phyloP scores from a whole-genome alignment of 2,329 filamentous ascomycete species.

The Fusarium equiseti region DNA sequence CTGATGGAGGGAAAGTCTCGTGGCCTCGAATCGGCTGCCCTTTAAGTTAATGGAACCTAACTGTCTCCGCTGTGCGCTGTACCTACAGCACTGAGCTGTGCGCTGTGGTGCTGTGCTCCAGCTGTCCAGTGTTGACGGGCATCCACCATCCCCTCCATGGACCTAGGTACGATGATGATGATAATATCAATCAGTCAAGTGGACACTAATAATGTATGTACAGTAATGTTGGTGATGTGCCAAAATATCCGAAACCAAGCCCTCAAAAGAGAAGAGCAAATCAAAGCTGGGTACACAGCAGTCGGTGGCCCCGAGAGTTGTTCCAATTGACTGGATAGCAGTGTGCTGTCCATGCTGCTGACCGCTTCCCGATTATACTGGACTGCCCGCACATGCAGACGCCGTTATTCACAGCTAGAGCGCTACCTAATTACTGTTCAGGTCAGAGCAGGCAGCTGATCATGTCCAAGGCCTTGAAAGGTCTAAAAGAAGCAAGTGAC shows the following conservation, averaged over 20 bases:
- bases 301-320: slow-evolving; percentile 33
- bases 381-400: not conserved
- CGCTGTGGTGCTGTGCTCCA: slow-evolving; percentile 5
- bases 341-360: slow-evolving; percentile 19
- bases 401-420: not conserved
- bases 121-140: not conserved
- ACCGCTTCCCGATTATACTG: slow-evolving; percentile 24
- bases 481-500: slow-evolving; percentile 38
- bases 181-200: slow-evolving; percentile 17
- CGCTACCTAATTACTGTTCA: not conserved
- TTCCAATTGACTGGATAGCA: slow-evolving; percentile 39
- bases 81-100: slow-evolving; percentile 1
- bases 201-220: not conserved
- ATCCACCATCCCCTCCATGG: not conserved
- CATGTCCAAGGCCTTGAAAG: slow-evolving; percentile 24
- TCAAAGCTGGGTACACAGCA: slow-evolving; percentile 28
- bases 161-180: not conserved
- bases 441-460: slow-evolving; percentile 27
- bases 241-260: slow-evolving; percentile 36
- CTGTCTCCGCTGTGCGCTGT: slow-evolving; percentile 28
- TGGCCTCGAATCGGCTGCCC: slow-evolving; percentile 22
- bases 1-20: slow-evolving; percentile 23
- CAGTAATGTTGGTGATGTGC: slow-evolving; percentile 22
- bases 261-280: slow-evolving; percentile 21
- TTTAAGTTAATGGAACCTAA: not conserved